Evolutionary conservation across 2,329 filamentous ascomycete species (phyloP).

Genomic region (Aspergillus clavatus): DNA sequence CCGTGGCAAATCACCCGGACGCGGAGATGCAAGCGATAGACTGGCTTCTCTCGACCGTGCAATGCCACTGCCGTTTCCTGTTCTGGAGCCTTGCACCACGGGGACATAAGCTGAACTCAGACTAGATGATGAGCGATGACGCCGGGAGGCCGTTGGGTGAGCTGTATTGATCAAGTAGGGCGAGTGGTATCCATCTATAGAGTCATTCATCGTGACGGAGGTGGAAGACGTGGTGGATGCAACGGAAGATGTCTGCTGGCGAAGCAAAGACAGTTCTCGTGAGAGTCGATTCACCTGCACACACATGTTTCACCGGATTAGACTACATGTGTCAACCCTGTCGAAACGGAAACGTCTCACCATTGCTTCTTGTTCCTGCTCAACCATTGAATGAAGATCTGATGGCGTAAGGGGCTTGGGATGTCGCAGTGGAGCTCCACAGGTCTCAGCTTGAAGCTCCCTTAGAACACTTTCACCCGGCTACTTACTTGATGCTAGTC

Average conservation of each 20-base stretch:
- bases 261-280: constrained; percentile 79
- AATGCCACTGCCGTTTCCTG: constrained; percentile 40
- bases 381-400: constrained; percentile 81
- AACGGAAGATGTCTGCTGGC: constrained; percentile 61
- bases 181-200: constrained; percentile 41
- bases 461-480: background rate
- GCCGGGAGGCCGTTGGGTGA: constrained; percentile 51
- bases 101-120: constrained; percentile 45
- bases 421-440: constrained; percentile 70
- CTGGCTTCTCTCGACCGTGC: constrained; percentile 39
- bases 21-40: constrained; percentile 21
- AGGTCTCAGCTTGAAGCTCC: constrained; percentile 1
- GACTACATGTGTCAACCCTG: too few species aligned
- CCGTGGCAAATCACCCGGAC: constrained; percentile 26
- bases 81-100: constrained; percentile 29
- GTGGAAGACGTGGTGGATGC: constrained; percentile 57
- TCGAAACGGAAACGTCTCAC: constrained; percentile 44
- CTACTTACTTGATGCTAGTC: constrained; percentile 39
- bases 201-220: constrained; percentile 48
- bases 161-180: constrained; percentile 44
- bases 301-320: too few species aligned
- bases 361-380: constrained; percentile 93
- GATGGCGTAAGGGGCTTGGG: constrained; percentile 82
- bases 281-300: constrained; percentile 83
- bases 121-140: constrained; percentile 54